Percentiles rank a stretch among this genome's conserved stretches.
phyloP scores from a whole-genome alignment of 371 early-diverging fungal genomes.

The Syncephalastrum sp. region DNA sequence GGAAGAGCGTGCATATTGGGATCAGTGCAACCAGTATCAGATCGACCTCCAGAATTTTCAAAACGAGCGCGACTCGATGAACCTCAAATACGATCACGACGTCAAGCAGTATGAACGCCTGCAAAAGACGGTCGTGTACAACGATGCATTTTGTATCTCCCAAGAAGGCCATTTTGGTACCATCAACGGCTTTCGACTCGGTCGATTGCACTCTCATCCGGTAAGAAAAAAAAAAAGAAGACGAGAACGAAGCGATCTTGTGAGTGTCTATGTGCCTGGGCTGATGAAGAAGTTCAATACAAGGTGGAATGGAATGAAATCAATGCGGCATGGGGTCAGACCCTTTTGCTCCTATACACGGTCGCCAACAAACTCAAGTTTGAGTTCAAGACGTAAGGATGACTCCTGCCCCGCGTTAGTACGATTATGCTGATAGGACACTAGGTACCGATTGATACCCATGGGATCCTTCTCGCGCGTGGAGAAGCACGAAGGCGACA shows the following conservation, averaged over 20 bases:
- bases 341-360: slow-evolving; percentile 81
- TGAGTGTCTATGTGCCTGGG: too few relatives aligned
- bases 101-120: slow-evolving; percentile 76
- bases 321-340: slow-evolving; percentile 96
- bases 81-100: slow-evolving; percentile 77
- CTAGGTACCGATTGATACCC: slow-evolving; percentile 81
- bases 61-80: slow-evolving; percentile 78
- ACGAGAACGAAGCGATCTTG: too few relatives aligned
- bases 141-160: slow-evolving; percentile 88
- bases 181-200: slow-evolving; percentile 92
- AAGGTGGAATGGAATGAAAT: slow-evolving; percentile 94
- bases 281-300: not conserved
- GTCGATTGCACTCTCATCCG: slow-evolving; percentile 73
- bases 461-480: slow-evolving; percentile 92
- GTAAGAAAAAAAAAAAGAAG: slow-evolving; percentile 21
- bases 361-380: slow-evolving; percentile 83
- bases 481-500: slow-evolving; percentile 79
- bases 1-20: slow-evolving; percentile 70
- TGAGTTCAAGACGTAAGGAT: slow-evolving; percentile 70
- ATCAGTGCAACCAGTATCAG: slow-evolving; percentile 73
- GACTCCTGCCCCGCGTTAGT: not conserved
- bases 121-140: slow-evolving; percentile 90
- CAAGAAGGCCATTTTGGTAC: slow-evolving; percentile 88
- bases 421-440: not conserved
- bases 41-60: slow-evolving; percentile 61